A percentile compares a stretch with the other conserved stretches of the same genome.
Evolutionary conservation across 306 rosid species (phyloP).

Genomic region (cucumber (Cucumis sativus)): Cucumber_9930_V3 NC_026657.2:29803501-29804000

Average conservation of each 20-base stretch:
- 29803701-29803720: not conserved
- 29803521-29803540: not conserved
- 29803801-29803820: constrained; percentile 37
- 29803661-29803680: not conserved
- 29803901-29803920: not conserved
- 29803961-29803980: constrained; percentile 2
- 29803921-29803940: not conserved
- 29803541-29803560: not conserved
- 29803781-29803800: constrained; percentile 34
- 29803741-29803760: not conserved
- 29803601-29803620: not conserved
- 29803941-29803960: constrained; percentile 33
- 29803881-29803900: not conserved
- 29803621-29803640: not conserved
- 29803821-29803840: constrained; percentile 37
- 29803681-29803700: not conserved
- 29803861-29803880: not conserved
- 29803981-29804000: constrained; percentile 12
- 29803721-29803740: not conserved
- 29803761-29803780: constrained; percentile 23
- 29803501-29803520: not conserved
- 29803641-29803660: not conserved
- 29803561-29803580: no score
- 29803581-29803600: no score
- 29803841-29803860: constrained; percentile 42